Evolutionary conservation across 2,329 filamentous ascomycete genomes (phyloP).

Genomic region (Thielaviopsis ethacetica): DNA sequence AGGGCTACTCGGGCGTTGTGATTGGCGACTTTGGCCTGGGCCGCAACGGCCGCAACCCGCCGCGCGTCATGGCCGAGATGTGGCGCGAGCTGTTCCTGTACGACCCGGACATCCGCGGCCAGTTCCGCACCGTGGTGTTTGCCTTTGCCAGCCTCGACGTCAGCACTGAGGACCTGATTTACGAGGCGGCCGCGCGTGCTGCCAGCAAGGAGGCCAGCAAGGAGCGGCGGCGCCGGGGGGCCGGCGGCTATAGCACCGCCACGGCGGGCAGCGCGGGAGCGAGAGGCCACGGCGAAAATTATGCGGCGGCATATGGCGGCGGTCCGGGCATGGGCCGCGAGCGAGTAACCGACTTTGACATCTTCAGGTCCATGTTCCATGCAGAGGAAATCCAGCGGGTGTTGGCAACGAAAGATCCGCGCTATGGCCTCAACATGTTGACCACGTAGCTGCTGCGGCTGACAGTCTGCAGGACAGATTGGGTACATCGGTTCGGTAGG

Average conservation of each 20-base stretch:
- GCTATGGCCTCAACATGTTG: slow-evolving; percentile 37
- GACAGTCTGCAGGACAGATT: neutral
- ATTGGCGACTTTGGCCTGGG: slow-evolving; percentile 51
- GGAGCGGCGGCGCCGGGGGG: neutral
- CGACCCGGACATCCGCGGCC: slow-evolving; percentile 44
- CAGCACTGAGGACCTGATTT: slow-evolving; percentile 35
- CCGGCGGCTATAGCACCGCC: no score
- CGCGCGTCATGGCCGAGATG: slow-evolving; percentile 45
- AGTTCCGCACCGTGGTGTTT: slow-evolving; percentile 46
- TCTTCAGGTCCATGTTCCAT: slow-evolving; percentile 38
- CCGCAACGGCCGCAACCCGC: slow-evolving; percentile 47
- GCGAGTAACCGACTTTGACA: slow-evolving; percentile 27
- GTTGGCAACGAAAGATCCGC: slow-evolving; percentile 34
- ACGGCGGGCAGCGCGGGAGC: no score
- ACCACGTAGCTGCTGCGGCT: slow-evolving; percentile 14
- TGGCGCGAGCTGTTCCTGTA: slow-evolving; percentile 50
- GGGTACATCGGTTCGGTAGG: neutral
- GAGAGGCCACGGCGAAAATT: no score
- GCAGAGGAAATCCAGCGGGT: slow-evolving; percentile 31
- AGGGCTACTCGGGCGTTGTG: slow-evolving; percentile 39
- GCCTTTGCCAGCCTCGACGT: slow-evolving; percentile 39
- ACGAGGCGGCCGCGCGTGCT: slow-evolving; percentile 22
- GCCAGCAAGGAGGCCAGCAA: slow-evolving; percentile 34
- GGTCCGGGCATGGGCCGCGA: neutral
- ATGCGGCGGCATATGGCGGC: slow-evolving; percentile 1